phyloP scores from a whole-genome alignment of 1,284 basidiomycete species.

The Puccinia hordei region DNA sequence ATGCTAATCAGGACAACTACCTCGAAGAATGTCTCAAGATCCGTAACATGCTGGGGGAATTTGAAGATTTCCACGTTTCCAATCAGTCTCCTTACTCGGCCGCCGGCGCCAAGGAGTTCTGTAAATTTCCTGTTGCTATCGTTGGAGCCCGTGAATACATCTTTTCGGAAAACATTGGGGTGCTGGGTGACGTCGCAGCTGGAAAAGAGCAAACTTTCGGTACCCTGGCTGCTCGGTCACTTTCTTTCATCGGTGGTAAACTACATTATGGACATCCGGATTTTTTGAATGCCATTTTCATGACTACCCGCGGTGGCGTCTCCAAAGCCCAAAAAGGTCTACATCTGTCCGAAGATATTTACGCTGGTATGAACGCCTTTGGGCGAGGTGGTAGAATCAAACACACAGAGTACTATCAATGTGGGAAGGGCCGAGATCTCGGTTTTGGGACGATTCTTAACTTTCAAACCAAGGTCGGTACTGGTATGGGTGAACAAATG shows the following conservation, averaged over 20 bases:
- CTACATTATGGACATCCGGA: slow-evolving; percentile 98
- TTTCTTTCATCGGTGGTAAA: slow-evolving; percentile 97
- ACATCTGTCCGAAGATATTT: slow-evolving; percentile 98
- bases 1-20: slow-evolving; percentile 99
- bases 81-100: slow-evolving; percentile 87
- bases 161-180: slow-evolving; percentile 99
- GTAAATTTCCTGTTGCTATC: slow-evolving; percentile 87
- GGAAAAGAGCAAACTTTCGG: slow-evolving; percentile 99
- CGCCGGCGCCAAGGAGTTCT: slow-evolving; percentile 68
- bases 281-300: slow-evolving; percentile 96
- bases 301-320: slow-evolving; percentile 96
- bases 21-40: slow-evolving; percentile 99
- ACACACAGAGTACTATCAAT: slow-evolving; percentile 93
- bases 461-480: slow-evolving; percentile 99
- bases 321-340: slow-evolving; percentile 99
- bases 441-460: slow-evolving; percentile 99
- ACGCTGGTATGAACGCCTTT: slow-evolving; percentile 97
- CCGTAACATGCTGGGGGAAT: slow-evolving; percentile 95
- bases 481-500: slow-evolving; percentile 99
- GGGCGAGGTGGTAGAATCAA: slow-evolving; percentile 96
- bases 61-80: slow-evolving; percentile 87
- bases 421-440: slow-evolving; percentile 93
- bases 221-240: slow-evolving; percentile 88
- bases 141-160: slow-evolving; percentile 99
- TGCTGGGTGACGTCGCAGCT: slow-evolving; percentile 94